Conservation (phyloP, 176 grass and related monocot species). For the Olyra latifolia region DNA sequence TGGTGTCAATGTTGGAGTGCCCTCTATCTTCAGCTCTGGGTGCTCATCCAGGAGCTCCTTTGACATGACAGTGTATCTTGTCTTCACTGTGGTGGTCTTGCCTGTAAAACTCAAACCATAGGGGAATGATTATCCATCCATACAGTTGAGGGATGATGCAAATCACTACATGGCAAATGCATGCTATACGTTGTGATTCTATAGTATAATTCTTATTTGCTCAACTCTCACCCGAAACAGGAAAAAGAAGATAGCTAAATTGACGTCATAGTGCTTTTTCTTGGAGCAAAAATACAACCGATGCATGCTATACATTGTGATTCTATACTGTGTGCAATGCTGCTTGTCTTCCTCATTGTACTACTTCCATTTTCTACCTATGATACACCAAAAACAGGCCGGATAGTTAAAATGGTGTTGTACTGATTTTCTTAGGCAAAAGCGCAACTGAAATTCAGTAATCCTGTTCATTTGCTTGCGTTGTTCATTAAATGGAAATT, state of each 20-base stretch:
- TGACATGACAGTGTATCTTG: constrained; percentile 86
- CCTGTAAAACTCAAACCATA: constrained; percentile 43
- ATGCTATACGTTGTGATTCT: background rate
- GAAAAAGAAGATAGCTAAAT: background rate
- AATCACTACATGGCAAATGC: background rate
- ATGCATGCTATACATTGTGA: background rate
- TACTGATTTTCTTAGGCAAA: constrained; percentile 13
- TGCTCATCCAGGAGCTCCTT: constrained; percentile 77
- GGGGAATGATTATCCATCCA: background rate
- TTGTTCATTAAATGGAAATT: background rate
- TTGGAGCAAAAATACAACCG: background rate
- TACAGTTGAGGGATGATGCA: constrained; percentile 1
- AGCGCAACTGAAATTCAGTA: background rate
- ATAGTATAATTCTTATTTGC: background rate
- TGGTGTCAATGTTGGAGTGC: constrained; percentile 67
- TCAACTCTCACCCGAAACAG: background rate
- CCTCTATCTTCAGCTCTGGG: constrained; percentile 74
- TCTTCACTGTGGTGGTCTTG: constrained; percentile 80
- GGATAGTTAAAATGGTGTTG: background rate
- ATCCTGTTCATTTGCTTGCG: background rate
- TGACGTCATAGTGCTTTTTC: background rate
- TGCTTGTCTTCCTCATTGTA: background rate
- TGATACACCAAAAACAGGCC: background rate
- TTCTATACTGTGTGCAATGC: background rate
- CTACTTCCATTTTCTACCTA: constrained; percentile 4